These are phyloP conservation scores for Clohesyomyces aquaticus DNA, from an alignment of 495 filamentous ascomycete genomes.

Conservation along the genomic window DNA sequence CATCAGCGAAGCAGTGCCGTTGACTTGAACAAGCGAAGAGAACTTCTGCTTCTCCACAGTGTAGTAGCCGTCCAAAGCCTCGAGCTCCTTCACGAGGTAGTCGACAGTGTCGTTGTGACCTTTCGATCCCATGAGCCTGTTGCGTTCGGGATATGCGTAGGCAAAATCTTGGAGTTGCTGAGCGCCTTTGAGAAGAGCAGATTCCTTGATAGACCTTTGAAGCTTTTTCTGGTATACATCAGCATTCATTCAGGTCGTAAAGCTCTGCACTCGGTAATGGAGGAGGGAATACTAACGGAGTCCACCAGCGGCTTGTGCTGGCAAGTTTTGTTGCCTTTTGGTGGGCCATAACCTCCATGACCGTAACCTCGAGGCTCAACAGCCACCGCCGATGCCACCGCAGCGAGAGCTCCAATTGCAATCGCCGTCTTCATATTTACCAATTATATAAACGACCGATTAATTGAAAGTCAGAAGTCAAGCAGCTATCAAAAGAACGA, in stretches of 20 bases:
- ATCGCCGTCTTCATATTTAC: slow-evolving; percentile 11
- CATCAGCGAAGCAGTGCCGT: slow-evolving; percentile 42
- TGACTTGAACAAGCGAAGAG: slow-evolving; percentile 46
- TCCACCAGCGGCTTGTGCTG: slow-evolving; percentile 19
- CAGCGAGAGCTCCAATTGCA: slow-evolving; percentile 18
- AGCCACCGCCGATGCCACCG: slow-evolving; percentile 6
- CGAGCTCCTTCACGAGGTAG: slow-evolving; percentile 60
- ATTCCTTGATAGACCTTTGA: slow-evolving; percentile 46
- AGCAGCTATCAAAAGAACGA: no score
- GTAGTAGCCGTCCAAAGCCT: slow-evolving; percentile 59
- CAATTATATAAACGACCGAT: neutral
- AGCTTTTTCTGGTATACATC: slow-evolving; percentile 44
- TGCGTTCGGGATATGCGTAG: slow-evolving; percentile 53
- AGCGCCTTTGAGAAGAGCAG: slow-evolving; percentile 48
- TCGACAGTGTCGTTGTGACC: slow-evolving; percentile 69
- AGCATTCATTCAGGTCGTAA: neutral
- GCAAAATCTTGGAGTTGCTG: slow-evolving; percentile 54
- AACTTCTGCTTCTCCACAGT: slow-evolving; percentile 63
- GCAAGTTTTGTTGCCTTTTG: slow-evolving; percentile 20
- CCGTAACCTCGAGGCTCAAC: slow-evolving; percentile 6
- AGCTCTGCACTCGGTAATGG: neutral
- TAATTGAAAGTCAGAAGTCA: neutral
- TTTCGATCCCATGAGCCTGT: slow-evolving; percentile 62
- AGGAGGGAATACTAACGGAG: slow-evolving; percentile 9
- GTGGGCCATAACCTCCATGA: neutral